A percentile compares a stretch with the other conserved stretches of the same genome.
Conservation (phyloP, 2,329 filamentous ascomycete genomes). For the Exophiala mesophila region DNA sequence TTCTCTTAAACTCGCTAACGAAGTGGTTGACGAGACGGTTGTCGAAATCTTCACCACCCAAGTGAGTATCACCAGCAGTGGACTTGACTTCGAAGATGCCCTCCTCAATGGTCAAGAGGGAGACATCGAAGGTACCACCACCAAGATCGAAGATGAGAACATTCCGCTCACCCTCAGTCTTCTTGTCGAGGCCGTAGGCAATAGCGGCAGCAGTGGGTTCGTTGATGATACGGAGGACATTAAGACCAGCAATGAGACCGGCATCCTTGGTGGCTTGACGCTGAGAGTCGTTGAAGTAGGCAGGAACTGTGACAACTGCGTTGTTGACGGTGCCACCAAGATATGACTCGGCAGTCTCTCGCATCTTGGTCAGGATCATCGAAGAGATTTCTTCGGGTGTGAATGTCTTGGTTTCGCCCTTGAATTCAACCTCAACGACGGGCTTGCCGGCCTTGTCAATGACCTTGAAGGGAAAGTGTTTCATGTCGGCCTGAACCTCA, state of each 20-base stretch:
- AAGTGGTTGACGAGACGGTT: slow-evolving; percentile 93
- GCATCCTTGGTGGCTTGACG: slow-evolving; percentile 96
- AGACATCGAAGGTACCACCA: slow-evolving; percentile 93
- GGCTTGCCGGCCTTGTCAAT: slow-evolving; percentile 87
- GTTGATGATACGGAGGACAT: slow-evolving; percentile 94
- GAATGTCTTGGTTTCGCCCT: slow-evolving; percentile 55
- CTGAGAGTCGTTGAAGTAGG: slow-evolving; percentile 99
- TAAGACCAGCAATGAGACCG: slow-evolving; percentile 84
- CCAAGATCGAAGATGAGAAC: slow-evolving; percentile 92
- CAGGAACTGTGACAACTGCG: slow-evolving; percentile 83
- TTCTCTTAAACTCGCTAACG: slow-evolving; percentile 86
- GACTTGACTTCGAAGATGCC: slow-evolving; percentile 99
- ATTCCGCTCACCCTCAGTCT: slow-evolving; percentile 67
- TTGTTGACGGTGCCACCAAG: slow-evolving; percentile 57
- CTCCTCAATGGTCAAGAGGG: slow-evolving; percentile 83
- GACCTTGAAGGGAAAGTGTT: slow-evolving; percentile 98
- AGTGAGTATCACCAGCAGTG: slow-evolving; percentile 93
- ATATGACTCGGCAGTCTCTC: slow-evolving; percentile 59
- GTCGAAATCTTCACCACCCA: slow-evolving; percentile 95
- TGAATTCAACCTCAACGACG: slow-evolving; percentile 64
- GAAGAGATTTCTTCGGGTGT: slow-evolving; percentile 63
- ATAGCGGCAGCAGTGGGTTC: slow-evolving; percentile 94
- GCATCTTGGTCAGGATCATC: slow-evolving; percentile 65
- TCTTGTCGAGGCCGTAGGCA: slow-evolving; percentile 89
- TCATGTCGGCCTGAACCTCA: slow-evolving; percentile 87